Base-by-base conservation (phyloP, 2,329 filamentous ascomycete genomes). In the Drechslerella coelobrocha region DNA sequence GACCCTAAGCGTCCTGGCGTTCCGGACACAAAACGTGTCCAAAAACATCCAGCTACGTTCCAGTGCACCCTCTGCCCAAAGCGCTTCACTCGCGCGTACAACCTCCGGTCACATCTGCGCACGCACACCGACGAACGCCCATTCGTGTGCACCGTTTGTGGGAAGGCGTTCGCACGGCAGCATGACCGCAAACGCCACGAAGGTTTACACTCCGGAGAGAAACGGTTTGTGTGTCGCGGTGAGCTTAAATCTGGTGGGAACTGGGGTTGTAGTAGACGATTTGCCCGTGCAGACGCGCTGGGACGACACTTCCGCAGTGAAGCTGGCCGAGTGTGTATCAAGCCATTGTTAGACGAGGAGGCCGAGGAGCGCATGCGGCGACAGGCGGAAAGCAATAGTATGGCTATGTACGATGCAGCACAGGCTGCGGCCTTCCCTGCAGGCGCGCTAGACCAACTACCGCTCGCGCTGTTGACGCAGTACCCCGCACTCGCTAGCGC, bases 111-210 rank as follows among this genome's bases (percentile, higher is more conserved):
- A 45, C 94, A 99, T 81, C 80, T 97, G 68, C 89, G 94, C 50
- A 99, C 94, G 0, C 94, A 99, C 78, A 99, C 94, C 0, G 94
- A 99, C 76, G 94, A 99, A 81, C 86, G 94, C 51, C 94, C 94
- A 0, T 99, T 97, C 77, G 93, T 97, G 1, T 99, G 94, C 78
- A 97, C 91, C 0, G 91, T 97, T 7, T 99, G 94, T 75, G 91
- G 91, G 56, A 99, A 99, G 79, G 94, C 94, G 0, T 99, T 99
- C 80, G 94, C 94, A 4, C 89, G 94, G 24, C 94, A 99, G 78
- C 94, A 99, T 78, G 94, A 99, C 78, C 89, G 94, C 48, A 99
- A 99, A 80, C 89, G 94, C 39, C 94, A 99, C 79, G 94, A 99
- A 80, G 92, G 93, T 39, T 82, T 99, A 43, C 94, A 99, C 77